Evolutionary conservation across 2,329 filamentous ascomycete species (phyloP).

Genomic region (Ophiognomonia clavigignenti-juglandacearum): DNA sequence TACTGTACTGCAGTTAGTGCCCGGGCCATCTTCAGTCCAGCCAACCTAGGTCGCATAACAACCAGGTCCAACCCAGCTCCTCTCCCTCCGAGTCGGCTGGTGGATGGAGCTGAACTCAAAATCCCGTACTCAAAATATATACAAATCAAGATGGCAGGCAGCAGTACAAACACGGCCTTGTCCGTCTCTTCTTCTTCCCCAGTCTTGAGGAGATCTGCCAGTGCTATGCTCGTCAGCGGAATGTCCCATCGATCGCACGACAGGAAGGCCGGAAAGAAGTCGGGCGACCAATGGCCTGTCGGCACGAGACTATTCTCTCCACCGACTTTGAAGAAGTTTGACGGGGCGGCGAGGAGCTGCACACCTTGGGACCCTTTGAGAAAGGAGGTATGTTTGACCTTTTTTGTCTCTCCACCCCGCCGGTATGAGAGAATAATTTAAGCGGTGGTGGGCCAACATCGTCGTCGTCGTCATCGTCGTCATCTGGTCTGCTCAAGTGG

Average conservation of each 20-base stretch:
- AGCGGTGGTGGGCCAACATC: too few species aligned
- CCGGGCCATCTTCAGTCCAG: background rate
- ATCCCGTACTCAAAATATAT: background rate
- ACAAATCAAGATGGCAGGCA: slow-evolving; percentile 8
- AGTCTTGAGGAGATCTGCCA: slow-evolving; percentile 6
- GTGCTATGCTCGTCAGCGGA: slow-evolving; percentile 27
- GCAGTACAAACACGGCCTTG: background rate
- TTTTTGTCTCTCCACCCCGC: too few species aligned
- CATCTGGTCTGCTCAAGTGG: background rate
- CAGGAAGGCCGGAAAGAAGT: slow-evolving; percentile 29
- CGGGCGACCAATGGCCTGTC: slow-evolving; percentile 26
- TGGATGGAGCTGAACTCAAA: background rate
- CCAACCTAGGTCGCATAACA: background rate
- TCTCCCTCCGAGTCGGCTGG: background rate
- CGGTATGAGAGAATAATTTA: too few species aligned
- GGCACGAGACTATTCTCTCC: slow-evolving; percentile 19
- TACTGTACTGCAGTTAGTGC: background rate
- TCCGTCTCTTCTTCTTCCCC: slow-evolving; percentile 2
- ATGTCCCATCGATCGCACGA: slow-evolving; percentile 28
- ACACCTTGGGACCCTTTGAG: slow-evolving; percentile 42
- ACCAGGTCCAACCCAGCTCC: slow-evolving; percentile 13
- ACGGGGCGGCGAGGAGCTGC: slow-evolving; percentile 40
- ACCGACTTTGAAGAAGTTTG: slow-evolving; percentile 42
- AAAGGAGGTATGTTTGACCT: too few species aligned
- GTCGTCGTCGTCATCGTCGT: too few species aligned